Evolutionary conservation across 225 moss, liverwort and hornwort genomes (phyloP), one percentile per base, ranked within the genome.

Genomic region (Sphagnum tenellum): DNA sequence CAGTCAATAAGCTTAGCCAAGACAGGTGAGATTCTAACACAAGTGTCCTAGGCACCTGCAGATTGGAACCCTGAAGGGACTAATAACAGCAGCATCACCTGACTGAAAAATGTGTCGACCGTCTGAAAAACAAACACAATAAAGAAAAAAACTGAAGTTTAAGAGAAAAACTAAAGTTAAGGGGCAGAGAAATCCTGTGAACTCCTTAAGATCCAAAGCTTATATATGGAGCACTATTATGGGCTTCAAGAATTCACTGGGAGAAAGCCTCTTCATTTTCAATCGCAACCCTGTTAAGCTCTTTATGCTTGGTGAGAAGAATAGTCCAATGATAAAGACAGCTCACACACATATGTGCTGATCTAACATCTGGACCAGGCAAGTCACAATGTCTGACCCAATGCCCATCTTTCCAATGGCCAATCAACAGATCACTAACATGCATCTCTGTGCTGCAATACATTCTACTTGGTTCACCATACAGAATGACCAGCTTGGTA

Each of bases 61-160:
- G 50, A 11, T 59, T 67, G 67, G 58, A 67, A 59, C 59, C 67
- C 67, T 62, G 69, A 63, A 63, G 69, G 46, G 55, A 62, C 62
- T 70, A 70, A 70, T 51, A 70, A 70, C 62, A 70, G 69, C 69
- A 55, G 62, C 62, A 6, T 70, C 69, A 70, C 69, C 69, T 70
- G 69, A 70, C 69, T 70, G 69, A 70, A 70, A 70, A 70, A 70
- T 46, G 62, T 70, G 62, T 61, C 61, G 62, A 70, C 69, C 69
- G 62, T 63, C 69, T 70, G 69, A 70, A 70, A 70, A 63, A 70
- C 60, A 63, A 70, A 70, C 62, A 62, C 69, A 54, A 62, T 53
- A 70, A 63, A 63, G 55, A 54, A 70, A 70, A 56, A 48, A 46
- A 62, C 69, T 70, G 52, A 70, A 61, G 69, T 70, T 70, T 62